Conservation (phyloP, 495 filamentous ascomycete genomes). For the Xylaria grammica region DNA sequence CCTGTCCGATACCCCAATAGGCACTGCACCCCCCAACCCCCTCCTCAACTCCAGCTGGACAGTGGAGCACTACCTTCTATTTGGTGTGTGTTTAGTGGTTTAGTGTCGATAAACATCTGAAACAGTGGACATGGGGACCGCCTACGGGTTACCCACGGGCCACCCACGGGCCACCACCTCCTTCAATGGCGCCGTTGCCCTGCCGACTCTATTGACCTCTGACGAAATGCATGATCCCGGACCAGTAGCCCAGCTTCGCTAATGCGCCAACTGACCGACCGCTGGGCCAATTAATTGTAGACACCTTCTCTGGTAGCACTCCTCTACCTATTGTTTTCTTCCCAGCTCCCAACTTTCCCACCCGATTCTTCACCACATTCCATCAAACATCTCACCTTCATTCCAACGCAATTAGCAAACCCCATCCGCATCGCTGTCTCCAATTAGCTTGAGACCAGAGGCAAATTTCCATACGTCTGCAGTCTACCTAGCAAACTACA, state of each 20-base stretch:
- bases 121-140: slow-evolving; percentile 4
- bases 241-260: slow-evolving; percentile 4
- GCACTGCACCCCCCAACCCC: too few species aligned
- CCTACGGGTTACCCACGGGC: too few species aligned
- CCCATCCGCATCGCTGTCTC: background rate
- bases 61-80: too few species aligned
- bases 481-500: slow-evolving; percentile 16
- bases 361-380: slow-evolving; percentile 25
- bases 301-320: slow-evolving; percentile 4
- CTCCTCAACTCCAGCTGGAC: background rate
- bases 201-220: slow-evolving; percentile 40
- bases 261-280: slow-evolving; percentile 31
- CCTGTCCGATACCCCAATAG: background rate
- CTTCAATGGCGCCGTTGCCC: slow-evolving; percentile 27
- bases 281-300: slow-evolving; percentile 18
- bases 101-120: slow-evolving; percentile 6
- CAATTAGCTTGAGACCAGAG: slow-evolving; percentile 17
- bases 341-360: slow-evolving; percentile 18
- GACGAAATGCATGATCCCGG: slow-evolving; percentile 38
- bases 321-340: slow-evolving; percentile 20
- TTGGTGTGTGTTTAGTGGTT: background rate
- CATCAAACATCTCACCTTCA: slow-evolving; percentile 36
- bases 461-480: background rate
- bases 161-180: background rate
- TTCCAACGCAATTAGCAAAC: slow-evolving; percentile 21